Evolutionary conservation across 2,329 filamentous ascomycete species (phyloP), one percentile per base, ranked within the genome.

Genomic region (Myriosclerotinia curreyana): DNA sequence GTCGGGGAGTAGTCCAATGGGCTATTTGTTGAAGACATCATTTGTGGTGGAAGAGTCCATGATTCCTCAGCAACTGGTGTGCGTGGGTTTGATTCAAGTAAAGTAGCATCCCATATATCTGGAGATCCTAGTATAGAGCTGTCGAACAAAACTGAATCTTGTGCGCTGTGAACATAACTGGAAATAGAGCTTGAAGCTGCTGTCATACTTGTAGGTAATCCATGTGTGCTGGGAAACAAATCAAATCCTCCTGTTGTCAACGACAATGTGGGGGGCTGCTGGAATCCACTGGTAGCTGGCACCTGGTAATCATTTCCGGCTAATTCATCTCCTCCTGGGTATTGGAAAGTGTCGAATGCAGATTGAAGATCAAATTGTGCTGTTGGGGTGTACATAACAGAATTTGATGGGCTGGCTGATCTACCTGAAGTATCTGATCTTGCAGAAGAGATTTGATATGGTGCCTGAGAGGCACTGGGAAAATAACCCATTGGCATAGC

Each of bases 371-470:
- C 73, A 67, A 71, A 69, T 53, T 71, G 70, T 61, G 69, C 70
- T 34, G 69, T 71, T 36, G 71, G 69, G 54, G 71, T 70, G 65
- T 69, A 74, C 53, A 73, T 62, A 67, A 66, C 68, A 66, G 68
- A 61, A 65, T 68, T 67, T 17, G 69, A 67, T 64, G 73, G 72
- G 61, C 72, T 74, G 62, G 63, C 69, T 66, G 72, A 75, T 66
- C 72, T 73, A 62, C 67, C 69, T 66, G 69, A 71, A 59, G 65
- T 62, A 70, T 74, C 72, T 69, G 72, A 73, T 61, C 69, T 69
- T 63, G 69, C 69, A 65, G 72, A 72, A 61, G 73, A 70, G 60
- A 73, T 71, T 69, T 73, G 68, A 70, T 69, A 74, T 62, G 71
- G 68, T 62, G 69, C 67, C 58, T 74, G 71, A 51, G 71, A 70